phyloP scores from a whole-genome alignment of 306 rosid genomes.

The Cicer chorassanicum region DNA sequence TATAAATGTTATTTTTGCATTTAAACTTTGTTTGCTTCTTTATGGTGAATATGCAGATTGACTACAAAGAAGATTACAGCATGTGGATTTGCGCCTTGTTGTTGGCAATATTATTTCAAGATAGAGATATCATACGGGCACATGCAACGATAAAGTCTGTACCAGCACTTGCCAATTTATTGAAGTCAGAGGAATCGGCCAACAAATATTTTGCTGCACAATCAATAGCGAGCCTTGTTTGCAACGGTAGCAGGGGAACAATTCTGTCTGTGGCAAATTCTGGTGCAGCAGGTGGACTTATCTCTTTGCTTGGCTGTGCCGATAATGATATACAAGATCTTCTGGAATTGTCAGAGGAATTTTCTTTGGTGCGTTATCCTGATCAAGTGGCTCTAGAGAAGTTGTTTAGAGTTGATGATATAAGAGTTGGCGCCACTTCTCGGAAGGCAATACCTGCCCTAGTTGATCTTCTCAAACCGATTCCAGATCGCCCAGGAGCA shows the following conservation, averaged over 20 bases:
- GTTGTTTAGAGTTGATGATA: constrained; percentile 96
- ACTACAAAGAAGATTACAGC: constrained; percentile 88
- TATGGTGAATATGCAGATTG: constrained; percentile 64
- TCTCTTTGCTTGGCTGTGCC: constrained; percentile 94
- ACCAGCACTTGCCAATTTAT: constrained; percentile 78
- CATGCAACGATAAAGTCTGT: constrained; percentile 84
- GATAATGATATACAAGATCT: constrained; percentile 89
- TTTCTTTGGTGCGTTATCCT: constrained; percentile 83
- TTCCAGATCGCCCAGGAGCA: constrained; percentile 99
- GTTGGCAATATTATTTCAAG: constrained; percentile 87
- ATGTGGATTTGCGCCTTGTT: constrained; percentile 87
- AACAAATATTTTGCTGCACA: constrained; percentile 98
- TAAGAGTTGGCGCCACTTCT: constrained; percentile 92
- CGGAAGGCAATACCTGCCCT: constrained; percentile 96
- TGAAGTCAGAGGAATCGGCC: constrained; percentile 82
- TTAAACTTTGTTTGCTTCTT: constrained; percentile 37
- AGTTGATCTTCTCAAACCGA: constrained; percentile 98
- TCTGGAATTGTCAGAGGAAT: constrained; percentile 89
- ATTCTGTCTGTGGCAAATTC: constrained; percentile 96
- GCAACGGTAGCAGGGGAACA: constrained; percentile 99
- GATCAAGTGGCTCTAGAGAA: constrained; percentile 97
- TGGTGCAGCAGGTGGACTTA: constrained; percentile 96
- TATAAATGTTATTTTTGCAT: constrained; percentile 37
- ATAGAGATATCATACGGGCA: constrained; percentile 93
- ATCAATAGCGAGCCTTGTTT: constrained; percentile 88